Conservation (phyloP, 2,329 filamentous ascomycete species). For the Magnaporthiopsis rhizophila region DNA sequence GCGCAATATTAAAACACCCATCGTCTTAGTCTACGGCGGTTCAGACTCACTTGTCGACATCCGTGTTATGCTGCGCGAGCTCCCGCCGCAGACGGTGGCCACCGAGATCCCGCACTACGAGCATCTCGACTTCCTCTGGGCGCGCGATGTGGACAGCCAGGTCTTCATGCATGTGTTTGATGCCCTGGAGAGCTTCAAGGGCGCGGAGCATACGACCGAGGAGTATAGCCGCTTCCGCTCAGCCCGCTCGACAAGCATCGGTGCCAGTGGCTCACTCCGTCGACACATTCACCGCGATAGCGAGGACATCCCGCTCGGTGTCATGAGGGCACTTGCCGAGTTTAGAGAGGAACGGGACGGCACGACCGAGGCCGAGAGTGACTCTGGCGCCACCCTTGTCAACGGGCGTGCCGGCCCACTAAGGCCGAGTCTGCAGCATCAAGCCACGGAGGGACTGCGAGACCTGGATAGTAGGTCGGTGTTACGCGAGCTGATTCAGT, state of each 20-base stretch:
- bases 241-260: conserved; percentile 42
- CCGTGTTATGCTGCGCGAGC: conserved; percentile 79
- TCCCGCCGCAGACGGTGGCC: conserved; percentile 76
- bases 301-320: not conserved
- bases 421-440: conserved; percentile 4
- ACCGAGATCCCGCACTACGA: conserved; percentile 89
- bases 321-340: not conserved
- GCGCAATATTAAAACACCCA: conserved; percentile 91
- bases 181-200: conserved; percentile 66
- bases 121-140: conserved; percentile 96
- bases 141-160: conserved; percentile 68
- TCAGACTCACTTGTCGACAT: conserved; percentile 94
- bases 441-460: conserved; percentile 4
- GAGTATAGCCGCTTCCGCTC: conserved; percentile 51
- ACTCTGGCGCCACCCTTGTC: conserved; percentile 2
- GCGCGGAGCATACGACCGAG: conserved; percentile 48
- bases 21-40: conserved; percentile 88
- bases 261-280: conserved; percentile 23
- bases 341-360: not conserved
- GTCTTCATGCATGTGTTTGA: conserved; percentile 92
- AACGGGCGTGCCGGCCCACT: not conserved
- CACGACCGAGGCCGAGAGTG: conserved; percentile 1
- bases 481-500: too few species aligned
- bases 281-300: conserved; percentile 14
- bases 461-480: not conserved